phyloP scores from a whole-genome alignment of 768 basidiomycete genomes.

The Amanita pseudoporphyria region DNA sequence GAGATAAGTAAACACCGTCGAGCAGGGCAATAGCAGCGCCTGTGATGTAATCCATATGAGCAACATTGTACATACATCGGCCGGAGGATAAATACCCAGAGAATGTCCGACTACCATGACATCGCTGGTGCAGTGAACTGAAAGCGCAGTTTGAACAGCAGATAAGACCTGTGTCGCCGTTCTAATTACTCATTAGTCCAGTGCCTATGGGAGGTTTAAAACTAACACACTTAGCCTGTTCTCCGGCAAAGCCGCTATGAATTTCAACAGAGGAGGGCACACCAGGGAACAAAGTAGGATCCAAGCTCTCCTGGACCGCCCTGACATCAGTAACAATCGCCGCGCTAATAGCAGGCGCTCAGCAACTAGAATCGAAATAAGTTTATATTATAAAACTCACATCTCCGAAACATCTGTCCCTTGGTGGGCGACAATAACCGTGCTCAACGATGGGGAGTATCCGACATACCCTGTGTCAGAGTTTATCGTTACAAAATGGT shows the following conservation, averaged over 20 bases:
- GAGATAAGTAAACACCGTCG: conserved; percentile 44
- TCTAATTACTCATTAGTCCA: conserved; percentile 15
- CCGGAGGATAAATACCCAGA: conserved; percentile 20
- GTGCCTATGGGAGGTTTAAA: background rate
- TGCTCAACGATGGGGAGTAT: conserved; percentile 21
- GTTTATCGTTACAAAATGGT: background rate
- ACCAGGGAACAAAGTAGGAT: conserved; percentile 36
- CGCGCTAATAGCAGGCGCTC: conserved; percentile 15
- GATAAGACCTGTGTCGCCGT: conserved; percentile 30
- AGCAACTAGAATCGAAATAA: background rate
- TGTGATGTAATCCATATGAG: conserved; percentile 6
- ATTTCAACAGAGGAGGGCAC: conserved; percentile 29
- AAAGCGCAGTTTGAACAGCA: conserved; percentile 29
- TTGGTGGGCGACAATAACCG: conserved; percentile 34
- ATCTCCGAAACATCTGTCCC: conserved; percentile 29
- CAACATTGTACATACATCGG: background rate
- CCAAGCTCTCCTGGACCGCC: conserved; percentile 21
- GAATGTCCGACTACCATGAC: conserved; percentile 41
- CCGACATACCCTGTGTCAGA: conserved; percentile 17
- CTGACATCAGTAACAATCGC: conserved; percentile 30
- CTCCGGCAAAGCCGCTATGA: conserved; percentile 34
- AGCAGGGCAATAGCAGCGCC: conserved; percentile 48
- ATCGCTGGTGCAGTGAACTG: conserved; percentile 21
- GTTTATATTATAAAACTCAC: conserved; percentile 16
- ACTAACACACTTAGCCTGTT: conserved; percentile 28